phyloP scores from a whole-genome alignment of 2,329 filamentous ascomycete genomes.

The Penicillium digitatum region DNA sequence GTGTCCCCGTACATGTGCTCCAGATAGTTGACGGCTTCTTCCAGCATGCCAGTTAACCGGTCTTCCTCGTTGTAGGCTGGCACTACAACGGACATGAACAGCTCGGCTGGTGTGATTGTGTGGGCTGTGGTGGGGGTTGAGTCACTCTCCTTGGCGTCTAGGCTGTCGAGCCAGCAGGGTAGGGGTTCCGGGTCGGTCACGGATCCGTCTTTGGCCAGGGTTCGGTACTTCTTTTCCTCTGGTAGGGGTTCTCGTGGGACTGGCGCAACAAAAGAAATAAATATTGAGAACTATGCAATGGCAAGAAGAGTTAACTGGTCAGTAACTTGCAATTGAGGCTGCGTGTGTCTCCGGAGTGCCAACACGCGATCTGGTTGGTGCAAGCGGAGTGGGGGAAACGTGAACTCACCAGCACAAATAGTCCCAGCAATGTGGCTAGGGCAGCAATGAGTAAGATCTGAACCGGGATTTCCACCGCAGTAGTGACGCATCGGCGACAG shows the following conservation, averaged over 20 bases:
- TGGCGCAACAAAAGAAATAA: conserved; percentile 73
- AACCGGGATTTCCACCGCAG: conserved; percentile 28
- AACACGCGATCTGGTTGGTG: neutral
- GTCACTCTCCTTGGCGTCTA: conserved; percentile 58
- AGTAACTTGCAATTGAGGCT: neutral
- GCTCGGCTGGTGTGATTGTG: conserved; percentile 69
- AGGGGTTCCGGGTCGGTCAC: conserved; percentile 55
- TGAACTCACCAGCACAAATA: conserved; percentile 35
- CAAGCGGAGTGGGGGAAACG: neutral
- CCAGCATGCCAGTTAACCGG: conserved; percentile 75
- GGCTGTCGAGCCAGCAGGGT: conserved; percentile 83
- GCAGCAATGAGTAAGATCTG: conserved; percentile 29
- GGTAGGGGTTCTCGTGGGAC: conserved; percentile 68
- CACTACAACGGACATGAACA: conserved; percentile 89
- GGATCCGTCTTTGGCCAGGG: conserved; percentile 63
- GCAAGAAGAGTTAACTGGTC: neutral
- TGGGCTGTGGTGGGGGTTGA: conserved; percentile 52
- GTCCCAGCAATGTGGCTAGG: conserved; percentile 28
- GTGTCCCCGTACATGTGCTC: conserved; percentile 66
- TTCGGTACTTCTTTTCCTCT: conserved; percentile 82
- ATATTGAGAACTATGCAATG: conserved; percentile 55
- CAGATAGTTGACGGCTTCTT: conserved; percentile 85
- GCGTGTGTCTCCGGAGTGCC: neutral
- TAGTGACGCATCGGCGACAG: conserved; percentile 33
- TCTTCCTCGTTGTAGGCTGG: conserved; percentile 94